Evolutionary conservation across 169 alveolate species (phyloP).

Genomic region (Cryptosporidium sp.): DNA sequence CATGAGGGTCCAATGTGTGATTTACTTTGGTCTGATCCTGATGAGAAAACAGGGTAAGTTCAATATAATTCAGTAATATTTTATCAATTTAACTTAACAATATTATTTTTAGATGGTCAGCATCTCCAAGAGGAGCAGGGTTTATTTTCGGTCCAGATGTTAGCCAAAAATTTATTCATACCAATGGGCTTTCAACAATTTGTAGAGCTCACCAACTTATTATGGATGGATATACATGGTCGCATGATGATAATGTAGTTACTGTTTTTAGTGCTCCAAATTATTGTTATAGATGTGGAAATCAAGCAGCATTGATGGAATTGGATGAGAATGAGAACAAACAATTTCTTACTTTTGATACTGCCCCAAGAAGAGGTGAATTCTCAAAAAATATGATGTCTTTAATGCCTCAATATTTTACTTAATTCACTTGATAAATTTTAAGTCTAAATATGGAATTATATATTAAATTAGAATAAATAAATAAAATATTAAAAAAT

Average conservation of each 20-base stretch:
- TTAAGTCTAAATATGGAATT: not conserved
- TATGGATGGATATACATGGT: conserved; percentile 92
- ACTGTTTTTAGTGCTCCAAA: conserved; percentile 97
- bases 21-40: conserved; percentile 98
- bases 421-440: not conserved
- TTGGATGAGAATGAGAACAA: conserved; percentile 94
- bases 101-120: conserved; percentile 88
- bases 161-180: conserved; percentile 89
- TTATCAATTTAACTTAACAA: not conserved
- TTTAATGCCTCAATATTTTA: conserved; percentile 61
- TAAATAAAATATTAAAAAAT: too few relatives aligned
- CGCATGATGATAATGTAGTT: conserved; percentile 91
- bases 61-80: not conserved
- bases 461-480: not conserved
- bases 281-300: conserved; percentile 95
- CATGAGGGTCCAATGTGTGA: conserved; percentile 99
- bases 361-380: conserved; percentile 90
- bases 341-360: conserved; percentile 87
- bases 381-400: conserved; percentile 20
- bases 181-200: conserved; percentile 93
- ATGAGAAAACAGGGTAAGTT: conserved; percentile 87
- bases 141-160: conserved; percentile 96
- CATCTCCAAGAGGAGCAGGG: conserved; percentile 98
- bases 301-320: conserved; percentile 95
- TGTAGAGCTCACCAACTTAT: conserved; percentile 97